Conservation (phyloP, 306 rosid species). For the Dryas drummondii region DNA sequence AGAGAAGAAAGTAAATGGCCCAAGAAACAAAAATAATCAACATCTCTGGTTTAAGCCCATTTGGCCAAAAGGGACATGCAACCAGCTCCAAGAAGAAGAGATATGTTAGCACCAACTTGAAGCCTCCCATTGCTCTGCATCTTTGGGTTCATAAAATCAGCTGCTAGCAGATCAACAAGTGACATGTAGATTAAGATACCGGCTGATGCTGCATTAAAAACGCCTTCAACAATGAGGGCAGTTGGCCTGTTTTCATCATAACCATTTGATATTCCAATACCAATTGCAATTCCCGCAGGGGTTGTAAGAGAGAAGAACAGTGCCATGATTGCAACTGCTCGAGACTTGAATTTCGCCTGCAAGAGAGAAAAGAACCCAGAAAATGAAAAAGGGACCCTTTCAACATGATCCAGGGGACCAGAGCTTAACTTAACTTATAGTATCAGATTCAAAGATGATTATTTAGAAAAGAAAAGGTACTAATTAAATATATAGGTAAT, state of each 20-base stretch:
- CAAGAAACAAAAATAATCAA: too few relatives aligned
- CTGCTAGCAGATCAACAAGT: constrained; percentile 46
- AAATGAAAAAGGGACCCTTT: too few relatives aligned
- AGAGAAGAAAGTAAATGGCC: not conserved
- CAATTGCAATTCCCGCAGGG: constrained; percentile 55
- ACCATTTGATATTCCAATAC: constrained; percentile 31
- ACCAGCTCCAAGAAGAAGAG: constrained; percentile 38
- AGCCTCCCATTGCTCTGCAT: constrained; percentile 31
- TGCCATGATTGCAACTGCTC: constrained; percentile 33
- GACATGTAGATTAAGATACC: constrained; percentile 68
- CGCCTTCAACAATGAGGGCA: constrained; percentile 53
- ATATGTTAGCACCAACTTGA: constrained; percentile 22
- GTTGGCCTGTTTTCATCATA: constrained; percentile 48
- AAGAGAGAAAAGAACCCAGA: constrained; percentile 12
- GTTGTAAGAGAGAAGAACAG: constrained; percentile 56
- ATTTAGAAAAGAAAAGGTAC: not conserved
- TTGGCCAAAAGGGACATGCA: constrained; percentile 39
- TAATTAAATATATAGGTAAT: too few relatives aligned
- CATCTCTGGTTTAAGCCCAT: constrained; percentile 26
- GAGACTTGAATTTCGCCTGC: constrained; percentile 44
- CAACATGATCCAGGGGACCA: too few relatives aligned
- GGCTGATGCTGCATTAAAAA: constrained; percentile 54
- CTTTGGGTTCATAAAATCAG: constrained; percentile 38
- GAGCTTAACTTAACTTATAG: too few relatives aligned
- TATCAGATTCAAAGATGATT: too few relatives aligned